Evolutionary conservation across 345 rosid species (phyloP).

Genomic region (Dipteronia sinensis): DNA sequence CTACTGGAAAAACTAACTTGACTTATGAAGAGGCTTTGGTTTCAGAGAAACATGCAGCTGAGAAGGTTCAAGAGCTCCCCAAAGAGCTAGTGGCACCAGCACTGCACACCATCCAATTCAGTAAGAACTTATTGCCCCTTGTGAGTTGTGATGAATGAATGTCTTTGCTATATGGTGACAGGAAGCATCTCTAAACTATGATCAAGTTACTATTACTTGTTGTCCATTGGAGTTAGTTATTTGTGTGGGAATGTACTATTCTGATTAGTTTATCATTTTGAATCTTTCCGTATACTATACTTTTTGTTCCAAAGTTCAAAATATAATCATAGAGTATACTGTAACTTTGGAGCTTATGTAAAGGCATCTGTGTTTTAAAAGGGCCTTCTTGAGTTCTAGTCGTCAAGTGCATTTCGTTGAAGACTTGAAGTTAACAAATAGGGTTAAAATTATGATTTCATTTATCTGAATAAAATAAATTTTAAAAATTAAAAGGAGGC

Average conservation of each 20-base stretch:
- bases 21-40: slow-evolving; percentile 96
- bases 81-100: slow-evolving; percentile 72
- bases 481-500: neutral
- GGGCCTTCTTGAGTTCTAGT: neutral
- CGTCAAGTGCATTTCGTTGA: neutral
- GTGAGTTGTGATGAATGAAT: neutral
- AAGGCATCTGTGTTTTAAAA: neutral
- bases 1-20: slow-evolving; percentile 80
- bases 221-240: neutral
- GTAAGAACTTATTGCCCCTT: slow-evolving; percentile 45
- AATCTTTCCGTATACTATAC: neutral
- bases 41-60: slow-evolving; percentile 68
- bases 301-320: neutral
- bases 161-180: neutral
- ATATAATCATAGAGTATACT: neutral
- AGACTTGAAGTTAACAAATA: neutral
- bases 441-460: neutral
- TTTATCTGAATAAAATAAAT: neutral
- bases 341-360: neutral
- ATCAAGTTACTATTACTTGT: neutral
- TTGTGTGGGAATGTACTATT: neutral
- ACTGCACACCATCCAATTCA: slow-evolving; percentile 69
- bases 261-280: neutral
- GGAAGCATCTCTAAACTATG: neutral
- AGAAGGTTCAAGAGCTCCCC: slow-evolving; percentile 80